phyloP scores from a whole-genome alignment of 495 filamentous ascomycete genomes.

The Cetradonia linearis region DNA sequence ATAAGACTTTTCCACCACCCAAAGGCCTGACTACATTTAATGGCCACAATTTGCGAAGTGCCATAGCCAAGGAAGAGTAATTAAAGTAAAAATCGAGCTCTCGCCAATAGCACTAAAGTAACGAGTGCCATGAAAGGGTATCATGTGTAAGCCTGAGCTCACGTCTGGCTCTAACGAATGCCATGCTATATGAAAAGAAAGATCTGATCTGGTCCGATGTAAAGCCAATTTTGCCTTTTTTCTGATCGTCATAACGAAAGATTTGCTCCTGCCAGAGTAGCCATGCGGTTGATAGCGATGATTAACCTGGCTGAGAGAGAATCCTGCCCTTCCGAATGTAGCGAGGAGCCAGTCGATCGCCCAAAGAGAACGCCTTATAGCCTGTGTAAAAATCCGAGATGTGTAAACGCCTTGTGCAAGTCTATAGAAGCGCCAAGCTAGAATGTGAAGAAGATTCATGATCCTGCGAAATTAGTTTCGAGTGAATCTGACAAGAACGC shows the following conservation, averaged over 20 bases:
- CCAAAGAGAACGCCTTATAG: constrained; percentile 11
- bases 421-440: constrained; percentile 13
- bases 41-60: constrained; percentile 12
- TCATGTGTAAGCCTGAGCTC: constrained; percentile 19
- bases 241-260: neutral
- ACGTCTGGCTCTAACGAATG: constrained; percentile 7
- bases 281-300: constrained; percentile 6
- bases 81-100: constrained; percentile 1
- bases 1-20: constrained; percentile 7
- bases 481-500: constrained; percentile 2
- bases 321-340: neutral
- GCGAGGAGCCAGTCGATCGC: constrained; percentile 2
- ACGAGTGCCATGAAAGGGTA: constrained; percentile 20
- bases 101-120: constrained; percentile 5
- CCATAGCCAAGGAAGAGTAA: constrained; percentile 10
- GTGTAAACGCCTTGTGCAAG: constrained; percentile 13
- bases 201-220: neutral
- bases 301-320: neutral
- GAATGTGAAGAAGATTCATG: constrained; percentile 11
- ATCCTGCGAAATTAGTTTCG: constrained; percentile 7
- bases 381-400: neutral
- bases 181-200: neutral
- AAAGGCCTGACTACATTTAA: constrained; percentile 14
- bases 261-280: constrained; percentile 8
- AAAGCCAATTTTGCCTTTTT: constrained; percentile 9